Conservation (phyloP, 371 early-diverging fungal species). For the Apophysomyces variabilis region DNA sequence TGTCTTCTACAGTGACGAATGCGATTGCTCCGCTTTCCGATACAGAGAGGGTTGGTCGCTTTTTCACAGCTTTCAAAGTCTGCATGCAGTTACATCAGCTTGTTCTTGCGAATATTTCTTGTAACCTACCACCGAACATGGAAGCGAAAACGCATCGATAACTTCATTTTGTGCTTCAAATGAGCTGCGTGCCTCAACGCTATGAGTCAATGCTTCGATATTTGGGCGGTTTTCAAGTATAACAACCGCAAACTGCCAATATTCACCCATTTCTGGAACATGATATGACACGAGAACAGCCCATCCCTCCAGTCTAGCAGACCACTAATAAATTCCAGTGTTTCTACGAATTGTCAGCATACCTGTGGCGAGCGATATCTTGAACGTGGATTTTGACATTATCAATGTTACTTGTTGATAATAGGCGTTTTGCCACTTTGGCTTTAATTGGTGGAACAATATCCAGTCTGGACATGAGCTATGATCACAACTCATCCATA, state of each 20-base stretch:
- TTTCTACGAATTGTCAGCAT: background rate
- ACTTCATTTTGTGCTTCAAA: background rate
- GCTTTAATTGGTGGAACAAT: background rate
- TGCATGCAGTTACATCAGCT: background rate
- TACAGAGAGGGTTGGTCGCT: background rate
- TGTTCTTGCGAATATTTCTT: background rate
- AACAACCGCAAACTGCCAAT: background rate
- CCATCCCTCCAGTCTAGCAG: background rate
- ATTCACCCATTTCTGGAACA: conserved; percentile 2
- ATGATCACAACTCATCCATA: background rate
- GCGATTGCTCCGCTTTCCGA: background rate
- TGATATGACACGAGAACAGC: background rate
- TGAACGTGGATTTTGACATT: background rate
- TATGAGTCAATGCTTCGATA: background rate
- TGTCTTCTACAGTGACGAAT: background rate
- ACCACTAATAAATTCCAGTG: background rate
- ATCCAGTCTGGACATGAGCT: background rate
- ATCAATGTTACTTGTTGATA: background rate
- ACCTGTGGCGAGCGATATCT: background rate
- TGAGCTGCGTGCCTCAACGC: background rate
- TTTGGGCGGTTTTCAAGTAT: background rate
- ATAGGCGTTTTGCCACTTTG: background rate
- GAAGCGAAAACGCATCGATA: background rate
- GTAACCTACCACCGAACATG: background rate
- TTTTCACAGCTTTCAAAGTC: conserved; percentile 1